Percentiles rank a stretch among this genome's conserved stretches.
phyloP scores from a whole-genome alignment of 768 basidiomycete genomes.

The Tylopilus balloui region DNA sequence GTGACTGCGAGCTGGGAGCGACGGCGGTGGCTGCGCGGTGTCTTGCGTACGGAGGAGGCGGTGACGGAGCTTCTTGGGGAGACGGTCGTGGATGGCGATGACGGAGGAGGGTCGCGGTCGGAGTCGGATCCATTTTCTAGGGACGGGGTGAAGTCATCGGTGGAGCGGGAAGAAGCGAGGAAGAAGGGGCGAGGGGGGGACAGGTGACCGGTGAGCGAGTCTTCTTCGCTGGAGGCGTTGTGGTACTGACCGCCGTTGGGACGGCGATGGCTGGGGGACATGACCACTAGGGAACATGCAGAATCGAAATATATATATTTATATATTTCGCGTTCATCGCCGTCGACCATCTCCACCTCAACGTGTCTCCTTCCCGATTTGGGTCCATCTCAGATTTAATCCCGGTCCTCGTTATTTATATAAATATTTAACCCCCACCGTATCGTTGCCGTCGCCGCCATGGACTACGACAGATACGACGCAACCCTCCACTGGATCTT shows the following conservation, averaged over 20 bases:
- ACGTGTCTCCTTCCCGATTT: constrained; percentile 1
- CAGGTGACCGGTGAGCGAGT: constrained; percentile 22
- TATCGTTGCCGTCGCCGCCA: constrained; percentile 14
- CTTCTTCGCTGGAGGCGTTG: constrained; percentile 26
- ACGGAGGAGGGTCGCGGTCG: constrained; percentile 23
- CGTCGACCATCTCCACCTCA: constrained; percentile 6
- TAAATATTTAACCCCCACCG: constrained; percentile 2
- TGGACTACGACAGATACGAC: constrained; percentile 36
- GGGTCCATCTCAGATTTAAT: constrained; percentile 15
- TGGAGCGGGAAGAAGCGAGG: constrained; percentile 20
- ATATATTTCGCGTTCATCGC: constrained; percentile 3
- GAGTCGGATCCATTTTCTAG: constrained; percentile 30
- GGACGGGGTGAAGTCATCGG: constrained; percentile 23
- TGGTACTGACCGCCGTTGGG: constrained; percentile 12
- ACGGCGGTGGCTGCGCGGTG: constrained; percentile 20
- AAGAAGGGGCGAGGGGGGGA: constrained; percentile 39
- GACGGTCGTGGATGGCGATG: constrained; percentile 12
- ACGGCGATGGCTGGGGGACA: constrained; percentile 13
- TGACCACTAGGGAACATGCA: too few relatives aligned
- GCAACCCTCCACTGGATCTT: constrained; percentile 28
- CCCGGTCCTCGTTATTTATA: constrained; percentile 1
- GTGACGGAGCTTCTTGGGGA: constrained; percentile 16
- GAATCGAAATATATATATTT: too few relatives aligned
- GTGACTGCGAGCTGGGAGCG: constrained; percentile 26
- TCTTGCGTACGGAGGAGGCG: constrained; percentile 15